Evolutionary conservation across 2,329 filamentous ascomycete genomes (phyloP).

Genomic region (Venturiaceae sp.): DNA sequence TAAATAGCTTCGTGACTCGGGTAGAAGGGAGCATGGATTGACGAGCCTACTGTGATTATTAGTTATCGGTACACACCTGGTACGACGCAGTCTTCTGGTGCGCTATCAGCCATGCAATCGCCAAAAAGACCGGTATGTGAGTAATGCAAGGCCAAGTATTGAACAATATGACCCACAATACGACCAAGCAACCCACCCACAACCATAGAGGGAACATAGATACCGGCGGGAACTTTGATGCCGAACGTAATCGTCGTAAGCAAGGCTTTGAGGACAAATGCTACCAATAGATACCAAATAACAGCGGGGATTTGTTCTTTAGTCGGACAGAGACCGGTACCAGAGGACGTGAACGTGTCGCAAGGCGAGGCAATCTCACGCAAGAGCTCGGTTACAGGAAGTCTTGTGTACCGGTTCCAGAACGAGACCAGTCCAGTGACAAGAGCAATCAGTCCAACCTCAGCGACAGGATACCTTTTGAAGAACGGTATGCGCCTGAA

Average conservation of each 20-base stretch:
- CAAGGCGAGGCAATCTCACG: slow-evolving; percentile 89
- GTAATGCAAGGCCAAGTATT: slow-evolving; percentile 68
- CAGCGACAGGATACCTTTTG: slow-evolving; percentile 74
- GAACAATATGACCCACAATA: slow-evolving; percentile 74
- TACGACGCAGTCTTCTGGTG: slow-evolving; percentile 76
- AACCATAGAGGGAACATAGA: slow-evolving; percentile 98
- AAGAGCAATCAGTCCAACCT: slow-evolving; percentile 80
- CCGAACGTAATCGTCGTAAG: slow-evolving; percentile 89
- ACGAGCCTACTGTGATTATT: too few relatives aligned
- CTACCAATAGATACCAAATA: slow-evolving; percentile 59
- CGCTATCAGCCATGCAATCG: slow-evolving; percentile 55
- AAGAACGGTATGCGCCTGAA: slow-evolving; percentile 75
- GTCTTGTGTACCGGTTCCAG: slow-evolving; percentile 85
- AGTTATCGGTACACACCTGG: slow-evolving; percentile 72
- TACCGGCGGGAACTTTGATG: slow-evolving; percentile 91
- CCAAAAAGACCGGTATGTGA: slow-evolving; percentile 66
- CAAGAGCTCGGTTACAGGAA: slow-evolving; percentile 82
- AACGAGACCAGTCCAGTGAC: slow-evolving; percentile 79
- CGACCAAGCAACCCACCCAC: slow-evolving; percentile 88
- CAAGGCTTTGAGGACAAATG: slow-evolving; percentile 82
- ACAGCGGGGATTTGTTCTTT: slow-evolving; percentile 71
- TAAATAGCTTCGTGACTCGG: too few relatives aligned
- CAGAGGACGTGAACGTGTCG: slow-evolving; percentile 53
- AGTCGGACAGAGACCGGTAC: slow-evolving; percentile 71
- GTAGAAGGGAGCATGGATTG: too few relatives aligned